A percentile compares a stretch with the other conserved stretches of the same genome.
These are phyloP conservation scores for Mycena albidolilacea DNA, from an alignment of 768 basidiomycete species.

Conservation along the genomic window DNA sequence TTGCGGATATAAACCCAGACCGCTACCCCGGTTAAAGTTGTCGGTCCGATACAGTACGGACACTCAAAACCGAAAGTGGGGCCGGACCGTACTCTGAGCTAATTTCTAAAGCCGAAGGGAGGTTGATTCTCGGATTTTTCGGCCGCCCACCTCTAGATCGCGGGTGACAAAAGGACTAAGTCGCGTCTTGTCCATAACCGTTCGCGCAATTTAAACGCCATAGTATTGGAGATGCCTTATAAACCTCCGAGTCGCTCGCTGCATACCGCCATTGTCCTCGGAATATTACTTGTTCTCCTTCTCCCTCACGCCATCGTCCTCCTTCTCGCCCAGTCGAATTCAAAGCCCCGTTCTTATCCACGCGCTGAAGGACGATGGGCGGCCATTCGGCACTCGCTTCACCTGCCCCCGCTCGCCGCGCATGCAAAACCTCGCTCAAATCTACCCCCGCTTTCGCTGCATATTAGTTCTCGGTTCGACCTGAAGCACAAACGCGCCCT, in stretches of 20 bases:
- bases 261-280: conserved; percentile 28
- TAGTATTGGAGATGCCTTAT: conserved; percentile 7
- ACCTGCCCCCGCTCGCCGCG: conserved; percentile 45
- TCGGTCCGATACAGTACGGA: too few relatives aligned
- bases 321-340: conserved; percentile 30
- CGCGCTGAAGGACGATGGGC: conserved; percentile 51
- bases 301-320: conserved; percentile 38
- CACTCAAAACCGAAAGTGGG: too few relatives aligned
- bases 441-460: conserved; percentile 14
- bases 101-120: too few relatives aligned
- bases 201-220: conserved; percentile 18
- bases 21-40: too few relatives aligned
- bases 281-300: conserved; percentile 44
- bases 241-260: conserved; percentile 11
- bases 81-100: too few relatives aligned
- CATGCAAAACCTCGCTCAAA: conserved; percentile 16
- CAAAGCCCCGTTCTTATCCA: conserved; percentile 11
- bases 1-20: too few relatives aligned
- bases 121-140: too few relatives aligned
- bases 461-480: conserved; percentile 39
- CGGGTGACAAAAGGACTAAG: not conserved
- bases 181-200: conserved; percentile 26
- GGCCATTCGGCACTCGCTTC: conserved; percentile 48
- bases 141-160: too few relatives aligned
- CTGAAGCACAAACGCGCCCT: conserved; percentile 40